phyloP scores from a whole-genome alignment of 164 flowering plant species.

The Warburgia ugandensis region DNA sequence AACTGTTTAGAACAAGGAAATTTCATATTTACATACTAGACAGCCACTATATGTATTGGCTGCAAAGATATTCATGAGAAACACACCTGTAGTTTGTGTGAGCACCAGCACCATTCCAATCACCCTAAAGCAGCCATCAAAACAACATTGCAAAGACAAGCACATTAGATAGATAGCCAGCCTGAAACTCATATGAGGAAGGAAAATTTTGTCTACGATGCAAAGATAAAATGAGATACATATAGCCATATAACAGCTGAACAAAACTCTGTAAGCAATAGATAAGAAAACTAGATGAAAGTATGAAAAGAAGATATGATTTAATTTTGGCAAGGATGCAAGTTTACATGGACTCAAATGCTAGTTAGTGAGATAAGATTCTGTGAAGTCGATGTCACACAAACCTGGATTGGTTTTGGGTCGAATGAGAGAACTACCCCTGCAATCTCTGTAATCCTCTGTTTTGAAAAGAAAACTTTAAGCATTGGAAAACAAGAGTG shows the following conservation, averaged over 20 bases:
- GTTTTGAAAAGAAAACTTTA: no score
- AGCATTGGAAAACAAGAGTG: no score
- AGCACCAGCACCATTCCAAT: conserved; percentile 47
- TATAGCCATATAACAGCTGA: no score
- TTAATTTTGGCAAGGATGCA: background rate
- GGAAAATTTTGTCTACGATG: no score
- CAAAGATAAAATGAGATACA: no score
- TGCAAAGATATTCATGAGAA: no score
- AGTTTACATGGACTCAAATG: background rate
- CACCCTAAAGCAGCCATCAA: conserved; percentile 17
- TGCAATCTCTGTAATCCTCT: conserved; percentile 38
- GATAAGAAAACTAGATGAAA: background rate
- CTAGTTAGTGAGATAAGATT: background rate
- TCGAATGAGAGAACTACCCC: conserved; percentile 33
- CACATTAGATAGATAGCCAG: no score
- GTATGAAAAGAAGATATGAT: no score
- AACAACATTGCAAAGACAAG: no score
- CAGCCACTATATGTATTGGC: background rate
- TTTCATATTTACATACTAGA: background rate
- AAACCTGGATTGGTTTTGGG: conserved; percentile 33
- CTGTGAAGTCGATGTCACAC: no score
- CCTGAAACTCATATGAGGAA: no score
- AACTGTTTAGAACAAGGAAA: background rate
- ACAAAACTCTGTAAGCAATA: no score
- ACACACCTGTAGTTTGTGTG: conserved; percentile 39